Base-by-base conservation (phyloP, 2,329 filamentous ascomycete species). In the Neocatenulostroma microsporum region DNA sequence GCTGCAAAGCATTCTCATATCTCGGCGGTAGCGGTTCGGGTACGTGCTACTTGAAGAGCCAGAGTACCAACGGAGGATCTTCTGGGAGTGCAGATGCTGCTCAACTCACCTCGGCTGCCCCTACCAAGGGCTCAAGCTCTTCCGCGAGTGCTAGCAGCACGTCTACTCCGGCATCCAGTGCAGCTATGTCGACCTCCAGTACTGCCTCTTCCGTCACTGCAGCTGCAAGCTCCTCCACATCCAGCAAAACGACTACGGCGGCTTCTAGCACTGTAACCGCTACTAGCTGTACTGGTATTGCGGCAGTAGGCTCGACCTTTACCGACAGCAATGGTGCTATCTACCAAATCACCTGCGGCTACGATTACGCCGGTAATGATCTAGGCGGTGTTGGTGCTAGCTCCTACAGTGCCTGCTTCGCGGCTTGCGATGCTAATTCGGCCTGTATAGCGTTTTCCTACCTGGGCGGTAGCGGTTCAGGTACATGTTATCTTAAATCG, bases 401-500 rank as follows among this genome's bases (percentile, higher is more conserved):
- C 12, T 23, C 12, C 13, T 41, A 34, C 19, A 17, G 19, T 8
- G 41, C 19, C 23, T 44, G 41, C 39, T 44, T 42, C 33, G 27
- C 10, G 9, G 11, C 29, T 11, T 48, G 46, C 36, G 41, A 43
- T 24, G 15, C 30, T 13, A 31, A 18, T 12, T 19, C 32, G 8
- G 37, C 36, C n/a, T 46, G 46, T 20, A 36, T 39, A 10, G 41
- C 41, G 1, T 48, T 44, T 28, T 21, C 39, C 12, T 41, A 40
- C 30, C 31, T 37, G 2, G 34, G 38, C n/a, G 26, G 23, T 14
- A 19, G 19, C 12, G 30, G 27, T 18, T 26, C 17, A 6, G 42
- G 45, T 17, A 38, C 30, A 13, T 48, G 45, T 34, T 44, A 42
- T n/a, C 41, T 48, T 30, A 48, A 46, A 34, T 31, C 23, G 21